These are phyloP conservation scores for Pythium angustatum DNA, from an alignment of 352 stramenopile genomes.

Conservation along the genomic window DNA sequence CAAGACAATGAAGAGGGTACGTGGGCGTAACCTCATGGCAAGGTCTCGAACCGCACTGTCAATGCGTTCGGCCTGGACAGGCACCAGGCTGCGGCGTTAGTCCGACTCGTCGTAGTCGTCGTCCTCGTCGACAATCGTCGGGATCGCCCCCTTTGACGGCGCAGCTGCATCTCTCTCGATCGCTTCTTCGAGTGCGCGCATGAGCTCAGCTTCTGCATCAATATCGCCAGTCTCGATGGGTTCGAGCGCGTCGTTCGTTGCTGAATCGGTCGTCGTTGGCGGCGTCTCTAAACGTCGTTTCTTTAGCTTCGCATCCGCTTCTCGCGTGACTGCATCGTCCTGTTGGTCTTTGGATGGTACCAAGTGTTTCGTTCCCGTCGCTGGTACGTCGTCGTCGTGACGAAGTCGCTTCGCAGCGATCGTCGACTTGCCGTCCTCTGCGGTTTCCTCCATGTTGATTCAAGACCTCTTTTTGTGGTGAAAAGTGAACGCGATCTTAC, in stretches of 20 bases:
- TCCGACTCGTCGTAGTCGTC: slow-evolving; percentile 40
- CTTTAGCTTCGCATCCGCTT: slow-evolving; percentile 4
- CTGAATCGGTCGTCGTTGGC: neutral
- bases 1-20: neutral
- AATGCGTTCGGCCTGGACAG: too few relatives aligned
- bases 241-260: neutral
- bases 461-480: neutral
- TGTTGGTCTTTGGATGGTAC: neutral
- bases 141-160: neutral
- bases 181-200: slow-evolving; percentile 21
- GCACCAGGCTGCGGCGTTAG: slow-evolving; percentile 1
- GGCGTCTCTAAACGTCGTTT: slow-evolving; percentile 12
- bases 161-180: slow-evolving; percentile 7
- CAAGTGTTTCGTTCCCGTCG: too few relatives aligned
- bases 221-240: neutral
- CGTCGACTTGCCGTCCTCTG: neutral
- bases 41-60: too few relatives aligned
- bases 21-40: too few relatives aligned
- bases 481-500: neutral
- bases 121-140: slow-evolving; percentile 21
- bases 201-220: slow-evolving; percentile 17
- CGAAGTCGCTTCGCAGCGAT: slow-evolving; percentile 8
- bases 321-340: neutral
- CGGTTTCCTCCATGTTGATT: slow-evolving; percentile 1
- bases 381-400: neutral